Evolutionary conservation across 371 early-diverging fungal genomes (phyloP), one percentile per base, ranked within the genome.

Genomic region (Cokeromyces recurvatus): DNA sequence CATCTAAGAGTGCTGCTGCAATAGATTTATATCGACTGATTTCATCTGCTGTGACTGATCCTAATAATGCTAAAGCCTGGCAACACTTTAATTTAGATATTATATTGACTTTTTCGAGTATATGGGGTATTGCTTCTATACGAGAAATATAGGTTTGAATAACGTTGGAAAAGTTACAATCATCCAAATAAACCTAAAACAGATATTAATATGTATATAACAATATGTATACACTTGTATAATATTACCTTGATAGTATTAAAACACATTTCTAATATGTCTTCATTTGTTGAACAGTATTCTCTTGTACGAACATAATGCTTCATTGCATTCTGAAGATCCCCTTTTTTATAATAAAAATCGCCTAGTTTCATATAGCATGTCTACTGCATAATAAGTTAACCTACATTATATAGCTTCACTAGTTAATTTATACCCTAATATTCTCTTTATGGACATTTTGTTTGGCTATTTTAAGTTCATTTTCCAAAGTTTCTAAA

Each of bases 381-480:
- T 79, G 84, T 80, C 88, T 88, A 56, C 32, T 43, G n/a, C n/a
- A n/a, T n/a, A n/a, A n/a, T n/a, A n/a, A n/a, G n/a, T n/a, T n/a
- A n/a, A n/a, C n/a, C n/a, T n/a, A n/a, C n/a, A n/a, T n/a, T n/a
- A n/a, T n/a, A n/a, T n/a, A n/a, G n/a, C n/a, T n/a, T n/a, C n/a
- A n/a, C n/a, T n/a, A n/a, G n/a, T n/a, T n/a, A n/a, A n/a, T n/a
- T n/a, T n/a, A 8, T 73, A 90, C 92, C 53, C 93, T 64, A 32
- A 91, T 89, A 54, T 81, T 81, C 64, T 92, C 93, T 63, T 89
- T 92, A 51, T 83, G 78, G 38, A 81, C 54, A 46, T 84, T 87
- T 31, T 59, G 68, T 48, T 86, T 86, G 60, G 85, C 87, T 31
- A 55, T 72, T 59, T 84, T 87, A 29, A 92, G 64, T 54, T 90